Evolutionary conservation across 306 rosid species (phyloP), one percentile per base, ranked within the genome.

Genomic region (Sicyos edulis): DNA sequence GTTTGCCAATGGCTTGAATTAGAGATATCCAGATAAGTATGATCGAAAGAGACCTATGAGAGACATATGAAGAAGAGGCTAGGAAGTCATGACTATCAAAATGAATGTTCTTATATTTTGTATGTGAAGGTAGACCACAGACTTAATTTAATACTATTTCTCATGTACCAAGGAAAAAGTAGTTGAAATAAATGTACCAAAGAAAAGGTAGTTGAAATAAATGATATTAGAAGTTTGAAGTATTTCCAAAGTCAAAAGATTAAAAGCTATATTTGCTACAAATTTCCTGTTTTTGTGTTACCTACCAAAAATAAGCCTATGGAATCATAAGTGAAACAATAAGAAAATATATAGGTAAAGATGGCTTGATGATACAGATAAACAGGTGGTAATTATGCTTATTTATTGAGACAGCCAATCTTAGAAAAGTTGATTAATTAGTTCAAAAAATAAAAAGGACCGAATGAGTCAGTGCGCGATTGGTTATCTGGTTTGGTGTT

Each of bases 161-260:
- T 42, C 47, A 42, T 42, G 47, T 42, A 42, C 11, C 9, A 42
- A 7, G 8, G 44, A 42, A 42, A 9, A 42, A 7, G 11, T 9
- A 42, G 10, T 42, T 42, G 47, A 42, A 42, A 42, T 42, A 7
- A 42, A 42, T 42, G 10, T 2, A 42, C 11, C 9, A 42, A 42
- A 42, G 47, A 42, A 42, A 5, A 13, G 5, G 40, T 22, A 59
- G 65, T 59, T 59, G 64, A 24, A 59, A 24, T 59, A 59, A 59
- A 59, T 59, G 19, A 59, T 14, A 15, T 42, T 14, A 26, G 67
- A 60, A 60, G 21, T 29, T 61, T 2, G 67, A 61, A 61, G 13
- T 61, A 61, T 61, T 32, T 61, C 17, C 20, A 32, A 61, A 61
- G 67, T 61, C 66, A 61, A 61, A 61, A 61, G 67, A 19, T 61